phyloP scores from a whole-genome alignment of 305 asterid species.

The Euphrasia arctica region DNA sequence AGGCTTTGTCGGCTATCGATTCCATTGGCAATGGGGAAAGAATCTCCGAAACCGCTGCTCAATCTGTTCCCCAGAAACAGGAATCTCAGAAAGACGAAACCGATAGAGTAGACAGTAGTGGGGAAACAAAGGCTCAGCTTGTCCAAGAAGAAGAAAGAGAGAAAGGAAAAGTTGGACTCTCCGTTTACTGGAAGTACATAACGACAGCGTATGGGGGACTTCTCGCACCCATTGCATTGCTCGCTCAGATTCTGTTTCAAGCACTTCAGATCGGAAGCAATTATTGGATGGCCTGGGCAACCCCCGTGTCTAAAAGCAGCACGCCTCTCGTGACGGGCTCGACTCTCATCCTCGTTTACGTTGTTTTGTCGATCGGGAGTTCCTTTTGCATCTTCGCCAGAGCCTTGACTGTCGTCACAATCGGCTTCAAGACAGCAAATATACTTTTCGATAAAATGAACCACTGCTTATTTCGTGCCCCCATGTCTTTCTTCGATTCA shows the following conservation, averaged over 20 bases:
- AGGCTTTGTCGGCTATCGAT: slow-evolving; percentile 66
- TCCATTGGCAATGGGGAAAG: slow-evolving; percentile 34
- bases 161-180: slow-evolving; percentile 65
- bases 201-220: slow-evolving; percentile 73
- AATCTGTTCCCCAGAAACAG: slow-evolving; percentile 33
- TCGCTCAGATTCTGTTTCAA: slow-evolving; percentile 56
- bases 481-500: slow-evolving; percentile 94
- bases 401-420: slow-evolving; percentile 43
- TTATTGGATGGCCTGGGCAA: slow-evolving; percentile 99
- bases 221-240: slow-evolving; percentile 61
- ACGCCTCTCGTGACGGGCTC: slow-evolving; percentile 49
- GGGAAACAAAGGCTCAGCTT: slow-evolving; percentile 49
- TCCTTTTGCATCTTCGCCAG: slow-evolving; percentile 57
- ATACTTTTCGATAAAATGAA: slow-evolving; percentile 68
- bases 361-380: slow-evolving; percentile 54
- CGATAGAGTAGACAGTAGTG: slow-evolving; percentile 30
- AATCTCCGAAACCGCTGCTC: slow-evolving; percentile 23
- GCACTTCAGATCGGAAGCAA: slow-evolving; percentile 80
- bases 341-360: slow-evolving; percentile 65
- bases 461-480: slow-evolving; percentile 71
- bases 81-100: slow-evolving; percentile 33
- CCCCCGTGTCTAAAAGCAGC: slow-evolving; percentile 62
- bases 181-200: slow-evolving; percentile 71
- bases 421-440: slow-evolving; percentile 62
- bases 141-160: slow-evolving; percentile 93